Base-by-base conservation (phyloP, 192 early-diverging fungal genomes). In the Lobosporangium transversale region DNA sequence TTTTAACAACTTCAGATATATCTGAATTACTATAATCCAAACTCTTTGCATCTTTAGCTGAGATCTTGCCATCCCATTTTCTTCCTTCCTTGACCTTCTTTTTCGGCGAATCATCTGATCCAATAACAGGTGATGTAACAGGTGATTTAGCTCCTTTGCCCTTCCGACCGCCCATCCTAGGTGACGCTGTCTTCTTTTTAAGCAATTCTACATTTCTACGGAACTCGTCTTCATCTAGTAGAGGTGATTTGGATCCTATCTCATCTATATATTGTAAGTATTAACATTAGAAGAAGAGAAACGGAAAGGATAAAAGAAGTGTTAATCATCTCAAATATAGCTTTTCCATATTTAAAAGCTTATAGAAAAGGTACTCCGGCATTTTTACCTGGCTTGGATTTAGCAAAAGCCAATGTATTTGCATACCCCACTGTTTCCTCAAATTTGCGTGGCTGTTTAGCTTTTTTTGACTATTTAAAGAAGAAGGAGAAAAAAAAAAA, bases 341-440 rank as follows among this genome's bases (percentile, higher is more conserved):
- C n/a, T n/a, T n/a, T n/a, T n/a, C n/a, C n/a, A n/a, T n/a, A n/a
- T n/a, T n/a, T n/a, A n/a, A n/a, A n/a, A n/a, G n/a, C n/a, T n/a
- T n/a, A n/a, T n/a, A n/a, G n/a, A n/a, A n/a, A n/a, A n/a, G n/a
- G n/a, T n/a, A n/a, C n/a, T n/a, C n/a, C n/a, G n/a, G n/a, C n/a
- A n/a, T n/a, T n/a, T n/a, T n/a, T 59, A 65, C 70, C 62, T 67
- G 73, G 65, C 59, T 76, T 76, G 17, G 73, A 57, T 37, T 67
- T 76, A 36, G 73, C 64, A 47, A 32, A 76, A 8, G 73, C 73
- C 17, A 76, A 36, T 29, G 73, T 26, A 42, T 67, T 76, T 15
- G 73, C 78, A 65, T 87, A 95, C 78, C 88, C 91, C 35, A 85
- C 89, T 3, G 94, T 94, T 5, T 94, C 81, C 52, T 94, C 89